Evolutionary conservation across 2,329 filamentous ascomycete species (phyloP), one percentile per base, ranked within the genome.

Genomic region (Periglandula ipomoeae): DNA sequence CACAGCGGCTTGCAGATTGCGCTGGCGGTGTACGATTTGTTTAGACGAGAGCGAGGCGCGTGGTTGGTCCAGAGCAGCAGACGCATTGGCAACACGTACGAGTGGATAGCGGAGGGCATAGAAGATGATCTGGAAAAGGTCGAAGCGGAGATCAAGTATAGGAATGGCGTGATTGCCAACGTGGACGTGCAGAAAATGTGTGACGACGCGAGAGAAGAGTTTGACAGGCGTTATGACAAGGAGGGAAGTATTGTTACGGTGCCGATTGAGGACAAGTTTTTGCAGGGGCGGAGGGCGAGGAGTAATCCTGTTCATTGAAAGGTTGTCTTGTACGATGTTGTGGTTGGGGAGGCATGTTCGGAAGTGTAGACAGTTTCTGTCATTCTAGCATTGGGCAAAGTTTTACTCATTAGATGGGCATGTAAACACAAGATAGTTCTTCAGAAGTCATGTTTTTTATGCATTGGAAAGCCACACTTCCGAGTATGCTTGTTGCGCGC

Each of bases 51-150:
- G 32, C 48, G 48, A 15, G 48, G n/a, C 3, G 35, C 48, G 24
- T 50, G 48, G 48, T 7, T 50, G 17, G 48, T 50, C 9, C 37
- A 46, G 15, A 46, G 48, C 44, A 51, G 52, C 34, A 43, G 50
- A 32, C 40, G 40, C 43, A 50, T 52, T 5, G 52, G 50, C 5
- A 40, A 52, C 20, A 41, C 41, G 13, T 52, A 53, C 30, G 50
- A 53, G 32, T 50, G 50, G 52, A 41, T 51, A n/a, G 52, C 52
- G 3, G 34, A 35, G 9, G 52, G 52, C 3, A 44, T 48, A 20
- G 44, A 44, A 6, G 44, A 44, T 30, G 51, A 52, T 24, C 47
- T 52, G 19, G n/a, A 22, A 6, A 50, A 48, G 30, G 48, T 50
- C 3, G 50, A 52, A 22, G 44, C 34, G 7, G 47, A 53, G 23